These are phyloP conservation scores for Backusella macrospora DNA, from an alignment of 192 early-diverging fungal species.

Conservation along the genomic window DNA sequence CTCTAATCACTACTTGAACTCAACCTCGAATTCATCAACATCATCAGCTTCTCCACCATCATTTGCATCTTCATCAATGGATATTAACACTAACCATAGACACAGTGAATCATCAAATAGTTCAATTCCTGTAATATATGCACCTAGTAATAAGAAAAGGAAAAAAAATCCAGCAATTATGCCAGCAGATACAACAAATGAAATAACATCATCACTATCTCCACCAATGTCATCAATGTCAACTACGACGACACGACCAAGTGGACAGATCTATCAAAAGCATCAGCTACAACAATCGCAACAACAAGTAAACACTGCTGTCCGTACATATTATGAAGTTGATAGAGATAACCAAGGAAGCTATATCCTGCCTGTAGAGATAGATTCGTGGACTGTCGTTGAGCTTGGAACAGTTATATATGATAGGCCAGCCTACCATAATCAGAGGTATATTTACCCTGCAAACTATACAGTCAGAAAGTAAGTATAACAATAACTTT, in stretches of 20 bases:
- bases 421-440: constrained; percentile 82
- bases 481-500: constrained; percentile 30
- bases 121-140: constrained; percentile 26
- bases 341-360: constrained; percentile 64
- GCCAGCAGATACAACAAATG: constrained; percentile 2
- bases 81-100: neutral
- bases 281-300: constrained; percentile 2
- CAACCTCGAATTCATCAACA: constrained; percentile 15
- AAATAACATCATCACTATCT: neutral
- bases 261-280: neutral
- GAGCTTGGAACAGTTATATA: constrained; percentile 74
- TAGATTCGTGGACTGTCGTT: constrained; percentile 79
- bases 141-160: constrained; percentile 33
- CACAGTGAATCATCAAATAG: neutral
- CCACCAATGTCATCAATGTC: neutral
- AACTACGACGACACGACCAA: neutral
- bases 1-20: neutral
- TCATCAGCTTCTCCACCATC: neutral
- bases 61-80: neutral
- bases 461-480: constrained; percentile 76
- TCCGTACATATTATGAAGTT: constrained; percentile 47
- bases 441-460: constrained; percentile 90
- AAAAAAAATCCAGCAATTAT: constrained; percentile 33
- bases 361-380: constrained; percentile 74
- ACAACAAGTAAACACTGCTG: constrained; percentile 22